Evolutionary conservation across 2,329 filamentous ascomycete genomes (phyloP).

Genomic region (Aspergillus oerlinghausenensis): DNA sequence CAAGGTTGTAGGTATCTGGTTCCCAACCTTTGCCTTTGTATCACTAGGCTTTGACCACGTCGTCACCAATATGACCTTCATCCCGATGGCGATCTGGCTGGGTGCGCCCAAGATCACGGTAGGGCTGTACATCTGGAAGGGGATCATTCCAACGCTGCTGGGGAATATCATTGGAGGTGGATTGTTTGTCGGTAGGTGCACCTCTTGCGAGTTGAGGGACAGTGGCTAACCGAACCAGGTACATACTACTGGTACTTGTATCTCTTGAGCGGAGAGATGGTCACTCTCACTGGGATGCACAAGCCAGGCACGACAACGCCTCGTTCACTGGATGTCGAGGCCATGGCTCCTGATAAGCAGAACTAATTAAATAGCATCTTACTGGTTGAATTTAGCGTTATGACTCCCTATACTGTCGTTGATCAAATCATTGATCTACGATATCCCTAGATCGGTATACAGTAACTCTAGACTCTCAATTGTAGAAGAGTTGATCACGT

Average conservation of each 20-base stretch:
- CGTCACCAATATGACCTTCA: conserved; percentile 55
- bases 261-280: conserved; percentile 22
- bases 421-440: too few relatives aligned
- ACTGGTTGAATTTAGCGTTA: background rate
- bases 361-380: background rate
- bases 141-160: conserved; percentile 49
- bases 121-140: conserved; percentile 55
- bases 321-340: background rate
- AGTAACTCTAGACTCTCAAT: too few relatives aligned
- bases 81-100: conserved; percentile 50
- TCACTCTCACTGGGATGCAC: conserved; percentile 13
- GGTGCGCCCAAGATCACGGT: conserved; percentile 43
- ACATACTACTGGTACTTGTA: conserved; percentile 49
- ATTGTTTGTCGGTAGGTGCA: conserved; percentile 45
- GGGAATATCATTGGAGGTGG: conserved; percentile 54
- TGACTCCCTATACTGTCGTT: background rate
- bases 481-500: too few relatives aligned
- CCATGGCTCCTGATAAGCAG: background rate
- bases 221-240: conserved; percentile 6
- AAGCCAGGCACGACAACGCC: background rate
- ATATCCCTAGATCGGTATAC: too few relatives aligned
- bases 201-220: background rate
- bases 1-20: conserved; percentile 55
- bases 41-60: conserved; percentile 53
- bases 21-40: conserved; percentile 53